Evolutionary conservation across 2,329 filamentous ascomycete genomes (phyloP), one percentile per base, ranked within the genome.

Genomic region (Westerdykella aurantiaca): DNA sequence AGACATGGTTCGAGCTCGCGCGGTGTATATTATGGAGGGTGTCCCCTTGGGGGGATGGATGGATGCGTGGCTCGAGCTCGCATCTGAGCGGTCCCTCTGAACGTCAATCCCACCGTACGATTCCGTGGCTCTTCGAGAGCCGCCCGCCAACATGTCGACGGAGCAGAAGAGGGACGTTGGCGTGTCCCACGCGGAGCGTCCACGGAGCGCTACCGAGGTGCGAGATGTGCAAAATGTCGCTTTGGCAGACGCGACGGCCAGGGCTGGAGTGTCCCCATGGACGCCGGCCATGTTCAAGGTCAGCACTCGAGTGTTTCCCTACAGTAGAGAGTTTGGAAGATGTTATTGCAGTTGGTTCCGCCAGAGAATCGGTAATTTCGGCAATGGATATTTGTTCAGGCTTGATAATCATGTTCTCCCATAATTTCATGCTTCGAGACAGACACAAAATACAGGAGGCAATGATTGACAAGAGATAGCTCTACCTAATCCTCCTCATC

Each of bases 201-300:
- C 49, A 16, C 49, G 45, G 22, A 55, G 53, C 44, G 39, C 38
- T 12, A 56, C 52, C 5, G 52, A 64, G 9, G 50, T 65, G 39
- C 53, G 53, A 37, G 48, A 59, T 31, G 61, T 65, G 21, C 73
- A 78, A 48, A 53, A 69, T 35, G 50, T 75, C 16, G 71, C 74
- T 1, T 43, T 79, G n/a, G 43, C 70, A 5, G 69, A 72, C 11
- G 68, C 71, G 6, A 63, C 64, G 1, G 58, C 74, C 12, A 75
- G 76, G 52, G 73, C 69, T 55, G 69, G 55, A 14, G 60, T 64
- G 4, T 60, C 54, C 38, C 63, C 63, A 41, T 67, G 61, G 60
- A 73, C 69, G 10, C 65, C 58, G 52, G 59, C 64, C 22, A 74
- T 74, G 72, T 62, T 73, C 46, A 69, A 69, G 58, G 69, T 71